These are phyloP conservation scores for Chimonanthus salicifolius DNA, from an alignment of 164 flowering plant genomes.

Conservation along the genomic window DNA sequence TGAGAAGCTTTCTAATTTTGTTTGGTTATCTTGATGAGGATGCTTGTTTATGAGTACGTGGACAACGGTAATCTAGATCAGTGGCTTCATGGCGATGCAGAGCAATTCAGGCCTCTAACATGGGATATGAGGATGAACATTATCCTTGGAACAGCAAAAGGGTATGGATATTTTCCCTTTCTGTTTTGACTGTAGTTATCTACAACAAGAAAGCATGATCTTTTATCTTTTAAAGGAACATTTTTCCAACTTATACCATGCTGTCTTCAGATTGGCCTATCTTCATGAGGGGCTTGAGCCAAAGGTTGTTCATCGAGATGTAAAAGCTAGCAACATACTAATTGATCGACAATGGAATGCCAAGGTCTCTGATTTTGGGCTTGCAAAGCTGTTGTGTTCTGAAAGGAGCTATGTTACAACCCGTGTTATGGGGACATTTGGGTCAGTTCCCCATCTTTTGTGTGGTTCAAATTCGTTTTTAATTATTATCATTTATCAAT, in stretches of 20 bases:
- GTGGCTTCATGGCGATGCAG: conserved; percentile 97
- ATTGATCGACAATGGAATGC: conserved; percentile 87
- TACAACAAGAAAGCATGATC: neutral
- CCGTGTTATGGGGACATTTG: conserved; percentile 98
- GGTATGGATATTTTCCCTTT: conserved; percentile 34
- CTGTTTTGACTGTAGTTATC: neutral
- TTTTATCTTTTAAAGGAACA: neutral
- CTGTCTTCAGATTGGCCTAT: conserved; percentile 69
- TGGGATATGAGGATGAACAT: conserved; percentile 93
- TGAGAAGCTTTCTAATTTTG: neutral
- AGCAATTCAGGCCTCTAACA: conserved; percentile 82
- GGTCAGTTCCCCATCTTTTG: conserved; percentile 46
- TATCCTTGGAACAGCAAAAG: conserved; percentile 86
- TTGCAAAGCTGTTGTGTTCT: conserved; percentile 85
- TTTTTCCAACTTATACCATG: neutral
- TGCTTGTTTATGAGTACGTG: conserved; percentile 95
- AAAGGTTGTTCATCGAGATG: conserved; percentile 93
- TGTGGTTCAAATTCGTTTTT: neutral
- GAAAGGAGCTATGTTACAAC: conserved; percentile 86
- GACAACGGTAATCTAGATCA: conserved; percentile 95
- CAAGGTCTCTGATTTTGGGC: conserved; percentile 96
- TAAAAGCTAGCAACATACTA: conserved; percentile 86
- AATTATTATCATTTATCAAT: neutral
- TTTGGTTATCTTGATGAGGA: conserved; percentile 37
- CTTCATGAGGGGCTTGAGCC: conserved; percentile 99